phyloP scores from a whole-genome alignment of 495 filamentous ascomycete species.

The Talaromyces proteolyticus region DNA sequence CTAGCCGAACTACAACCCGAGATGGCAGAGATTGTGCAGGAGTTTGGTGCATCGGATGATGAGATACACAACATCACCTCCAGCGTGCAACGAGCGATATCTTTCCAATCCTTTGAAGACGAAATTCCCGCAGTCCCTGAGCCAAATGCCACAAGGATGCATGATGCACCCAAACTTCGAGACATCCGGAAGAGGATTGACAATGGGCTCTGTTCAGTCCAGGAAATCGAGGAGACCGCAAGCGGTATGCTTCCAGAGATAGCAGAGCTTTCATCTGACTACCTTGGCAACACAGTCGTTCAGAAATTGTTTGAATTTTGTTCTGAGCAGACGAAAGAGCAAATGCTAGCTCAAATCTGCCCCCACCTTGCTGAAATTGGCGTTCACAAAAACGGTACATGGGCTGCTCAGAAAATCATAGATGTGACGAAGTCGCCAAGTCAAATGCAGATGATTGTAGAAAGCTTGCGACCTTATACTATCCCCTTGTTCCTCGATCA shows the following conservation, averaged over 20 bases:
- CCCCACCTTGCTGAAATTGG: constrained; percentile 95
- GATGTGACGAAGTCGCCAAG: constrained; percentile 81
- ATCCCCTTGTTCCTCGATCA: constrained; percentile 93
- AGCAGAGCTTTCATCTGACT: constrained; percentile 89
- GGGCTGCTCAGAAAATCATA: constrained; percentile 99
- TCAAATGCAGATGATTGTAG: constrained; percentile 80
- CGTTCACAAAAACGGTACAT: constrained; percentile 97
- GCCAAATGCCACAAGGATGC: constrained; percentile 81
- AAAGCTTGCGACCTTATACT: constrained; percentile 76
- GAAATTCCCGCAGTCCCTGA: constrained; percentile 90
- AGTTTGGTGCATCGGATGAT: constrained; percentile 84
- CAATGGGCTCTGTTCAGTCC: constrained; percentile 76
- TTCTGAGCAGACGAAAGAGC: constrained; percentile 81
- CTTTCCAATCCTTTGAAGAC: constrained; percentile 62
- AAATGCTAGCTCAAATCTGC: constrained; percentile 82
- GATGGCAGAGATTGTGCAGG: constrained; percentile 77
- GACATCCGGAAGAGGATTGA: constrained; percentile 98
- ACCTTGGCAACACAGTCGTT: constrained; percentile 97
- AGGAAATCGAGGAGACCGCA: constrained; percentile 90
- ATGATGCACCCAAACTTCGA: constrained; percentile 91
- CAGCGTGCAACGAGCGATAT: constrained; percentile 69
- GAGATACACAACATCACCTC: constrained; percentile 66
- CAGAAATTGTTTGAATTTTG: constrained; percentile 97
- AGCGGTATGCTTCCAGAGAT: constrained; percentile 92
- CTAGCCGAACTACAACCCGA: constrained; percentile 72